A percentile compares a stretch with the other conserved stretches of the same genome.
These are phyloP conservation scores for Globisporangium radiosum DNA, from an alignment of 352 stramenopile genomes.

Conservation along the genomic window DNA sequence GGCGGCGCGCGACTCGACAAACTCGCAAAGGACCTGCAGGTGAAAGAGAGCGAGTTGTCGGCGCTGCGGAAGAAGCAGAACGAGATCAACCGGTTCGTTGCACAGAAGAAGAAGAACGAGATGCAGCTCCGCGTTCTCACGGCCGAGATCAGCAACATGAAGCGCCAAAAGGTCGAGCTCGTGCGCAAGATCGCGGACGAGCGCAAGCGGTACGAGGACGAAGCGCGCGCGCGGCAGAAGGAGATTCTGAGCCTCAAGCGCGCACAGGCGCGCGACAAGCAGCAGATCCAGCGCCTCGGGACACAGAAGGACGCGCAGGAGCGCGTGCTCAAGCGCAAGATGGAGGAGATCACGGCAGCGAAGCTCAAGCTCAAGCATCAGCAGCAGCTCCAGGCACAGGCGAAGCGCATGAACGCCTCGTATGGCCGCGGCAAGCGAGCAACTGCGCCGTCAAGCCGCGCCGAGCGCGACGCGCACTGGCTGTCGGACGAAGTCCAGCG, in stretches of 20 bases:
- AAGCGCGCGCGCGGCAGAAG: slow-evolving; percentile 65
- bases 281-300: slow-evolving; percentile 75
- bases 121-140: slow-evolving; percentile 76
- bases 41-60: slow-evolving; percentile 71
- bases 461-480: slow-evolving; percentile 66
- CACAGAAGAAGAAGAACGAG: slow-evolving; percentile 84
- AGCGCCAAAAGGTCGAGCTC: slow-evolving; percentile 85
- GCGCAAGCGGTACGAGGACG: slow-evolving; percentile 77
- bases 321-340: slow-evolving; percentile 81
- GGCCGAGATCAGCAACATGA: slow-evolving; percentile 83
- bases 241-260: slow-evolving; percentile 81
- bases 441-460: slow-evolving; percentile 15
- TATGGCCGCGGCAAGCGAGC: slow-evolving; percentile 48
- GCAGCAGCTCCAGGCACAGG: slow-evolving; percentile 65
- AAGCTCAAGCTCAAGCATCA: slow-evolving; percentile 84
- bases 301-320: slow-evolving; percentile 83
- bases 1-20: slow-evolving; percentile 55
- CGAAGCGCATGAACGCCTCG: slow-evolving; percentile 51
- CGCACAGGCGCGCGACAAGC: slow-evolving; percentile 74
- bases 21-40: slow-evolving; percentile 65
- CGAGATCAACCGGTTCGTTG: slow-evolving; percentile 78
- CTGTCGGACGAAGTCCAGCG: slow-evolving; percentile 82
- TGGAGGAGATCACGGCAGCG: slow-evolving; percentile 76
- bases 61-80: slow-evolving; percentile 74
- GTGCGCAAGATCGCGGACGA: slow-evolving; percentile 86